These are phyloP conservation scores for Globisporangium yorkense DNA, from an alignment of 352 stramenopile species.

Conservation along the genomic window DNA sequence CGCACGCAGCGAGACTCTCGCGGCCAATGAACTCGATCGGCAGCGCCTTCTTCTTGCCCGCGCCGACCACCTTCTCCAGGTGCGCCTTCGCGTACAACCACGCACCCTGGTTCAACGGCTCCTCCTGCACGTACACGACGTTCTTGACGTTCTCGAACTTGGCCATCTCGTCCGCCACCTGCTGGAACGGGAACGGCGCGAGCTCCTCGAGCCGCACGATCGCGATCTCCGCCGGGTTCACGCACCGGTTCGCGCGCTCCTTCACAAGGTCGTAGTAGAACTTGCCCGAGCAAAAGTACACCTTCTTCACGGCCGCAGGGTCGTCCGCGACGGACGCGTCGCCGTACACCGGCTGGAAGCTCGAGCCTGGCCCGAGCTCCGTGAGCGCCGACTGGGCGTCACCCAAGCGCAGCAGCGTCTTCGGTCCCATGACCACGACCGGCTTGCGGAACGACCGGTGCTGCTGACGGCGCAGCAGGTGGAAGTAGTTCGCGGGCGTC, in stretches of 20 bases:
- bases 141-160: slow-evolving; percentile 62
- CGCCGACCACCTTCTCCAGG: slow-evolving; percentile 58
- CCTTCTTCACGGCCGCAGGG: slow-evolving; percentile 45
- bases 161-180: slow-evolving; percentile 44
- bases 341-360: slow-evolving; percentile 62
- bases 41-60: slow-evolving; percentile 27
- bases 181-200: slow-evolving; percentile 79
- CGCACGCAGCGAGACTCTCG: slow-evolving; percentile 60
- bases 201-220: slow-evolving; percentile 79
- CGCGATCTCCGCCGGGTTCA: slow-evolving; percentile 40
- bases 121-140: slow-evolving; percentile 78
- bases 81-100: slow-evolving; percentile 69
- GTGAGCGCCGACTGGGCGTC: slow-evolving; percentile 62
- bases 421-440: slow-evolving; percentile 69
- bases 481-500: slow-evolving; percentile 96
- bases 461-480: slow-evolving; percentile 91
- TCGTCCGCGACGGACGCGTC: slow-evolving; percentile 47
- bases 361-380: slow-evolving; percentile 49
- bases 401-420: slow-evolving; percentile 64
- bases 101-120: slow-evolving; percentile 75
- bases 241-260: slow-evolving; percentile 43
- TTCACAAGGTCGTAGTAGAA: slow-evolving; percentile 84
- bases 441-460: slow-evolving; percentile 70
- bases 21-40: slow-evolving; percentile 69
- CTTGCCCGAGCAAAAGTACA: slow-evolving; percentile 81